Percentiles rank a stretch among this genome's conserved stretches.
These are phyloP conservation scores for Phaeotremella skinneri DNA, from an alignment of 768 basidiomycete genomes.

Conservation along the genomic window DNA sequence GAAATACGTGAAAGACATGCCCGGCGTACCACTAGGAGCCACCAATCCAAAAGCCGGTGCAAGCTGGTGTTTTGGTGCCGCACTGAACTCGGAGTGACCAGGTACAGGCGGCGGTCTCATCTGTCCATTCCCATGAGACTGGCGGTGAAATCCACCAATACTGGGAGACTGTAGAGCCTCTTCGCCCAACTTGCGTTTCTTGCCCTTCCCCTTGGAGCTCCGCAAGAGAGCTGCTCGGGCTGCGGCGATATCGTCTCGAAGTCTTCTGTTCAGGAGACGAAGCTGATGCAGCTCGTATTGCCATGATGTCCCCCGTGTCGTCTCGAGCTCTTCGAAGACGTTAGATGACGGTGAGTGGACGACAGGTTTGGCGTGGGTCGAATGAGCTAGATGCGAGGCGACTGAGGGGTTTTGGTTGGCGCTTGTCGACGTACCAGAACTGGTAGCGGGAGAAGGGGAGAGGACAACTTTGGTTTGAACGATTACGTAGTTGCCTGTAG, in stretches of 20 bases:
- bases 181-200: constrained; percentile 25
- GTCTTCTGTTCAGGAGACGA: constrained; percentile 65
- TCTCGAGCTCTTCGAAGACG: constrained; percentile 72
- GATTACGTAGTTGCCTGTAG: constrained; percentile 5
- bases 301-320: constrained; percentile 72
- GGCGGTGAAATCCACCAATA: not conserved
- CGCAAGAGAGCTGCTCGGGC: constrained; percentile 21
- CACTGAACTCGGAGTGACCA: constrained; percentile 21
- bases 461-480: constrained; percentile 9
- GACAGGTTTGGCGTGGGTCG: constrained; percentile 30
- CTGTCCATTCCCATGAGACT: not conserved
- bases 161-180: not conserved
- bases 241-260: constrained; percentile 60
- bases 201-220: constrained; percentile 21
- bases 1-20: not conserved
- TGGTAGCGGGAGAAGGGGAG: constrained; percentile 4
- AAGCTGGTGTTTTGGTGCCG: constrained; percentile 48
- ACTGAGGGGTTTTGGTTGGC: not conserved
- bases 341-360: constrained; percentile 53
- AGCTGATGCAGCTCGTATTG: constrained; percentile 89
- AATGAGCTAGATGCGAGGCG: constrained; percentile 10
- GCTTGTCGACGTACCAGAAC: not conserved
- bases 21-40: constrained; percentile 17
- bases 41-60: constrained; percentile 49
- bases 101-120: constrained; percentile 31